Base-by-base conservation (phyloP, 1,139 yeast genomes). In the Yamadazyma triangularis region DNA sequence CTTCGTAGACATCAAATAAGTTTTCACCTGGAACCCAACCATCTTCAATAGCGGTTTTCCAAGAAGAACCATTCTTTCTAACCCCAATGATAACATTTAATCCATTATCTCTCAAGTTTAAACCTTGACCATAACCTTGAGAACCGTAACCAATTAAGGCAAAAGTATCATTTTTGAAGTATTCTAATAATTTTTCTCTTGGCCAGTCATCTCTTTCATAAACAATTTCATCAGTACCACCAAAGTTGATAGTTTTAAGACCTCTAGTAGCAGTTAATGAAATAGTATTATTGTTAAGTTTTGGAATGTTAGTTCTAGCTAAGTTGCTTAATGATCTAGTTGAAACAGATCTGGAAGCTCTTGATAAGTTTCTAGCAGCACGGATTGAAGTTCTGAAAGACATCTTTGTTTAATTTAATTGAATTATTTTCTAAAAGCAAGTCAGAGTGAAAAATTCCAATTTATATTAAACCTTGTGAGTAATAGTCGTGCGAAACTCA, bases 201-300 rank as follows among this genome's bases (percentile, higher is more conserved):
- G 98, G 98, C 98, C 98, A 91, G 84, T 91, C 98, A 52, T 87
- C 82, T 72, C 98, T 87, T 77, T 91, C 97, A 76, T 91, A 91
- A 50, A 91, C 98, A 52, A 82, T 69, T 73, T 89, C 97, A 58
- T 84, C 89, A 50, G 80, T 78, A 68, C 96, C 97, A 64, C 88
- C 96, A 58, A 91, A 91, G 80, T 87, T 87, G 72, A 91, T 93
- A 71, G 88, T 79, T 78, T 91, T 87, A 57, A 89, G 63, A 70
- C 97, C 97, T 71, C 96, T 86, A 49, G 69, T 62, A 48, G 69
- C 70, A 32, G 38, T 36, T 51, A 78, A 70, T 61, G 67, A 61
- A 39, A 63, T 60, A 13, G 24, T 14, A 13, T 23, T 45, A 32
- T 64, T 55, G 31, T 63, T 56, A 41, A 35, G 23, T 31, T 35